Conservation (phyloP, 2,329 filamentous ascomycete species). For the Xylaria sp. region DNA sequence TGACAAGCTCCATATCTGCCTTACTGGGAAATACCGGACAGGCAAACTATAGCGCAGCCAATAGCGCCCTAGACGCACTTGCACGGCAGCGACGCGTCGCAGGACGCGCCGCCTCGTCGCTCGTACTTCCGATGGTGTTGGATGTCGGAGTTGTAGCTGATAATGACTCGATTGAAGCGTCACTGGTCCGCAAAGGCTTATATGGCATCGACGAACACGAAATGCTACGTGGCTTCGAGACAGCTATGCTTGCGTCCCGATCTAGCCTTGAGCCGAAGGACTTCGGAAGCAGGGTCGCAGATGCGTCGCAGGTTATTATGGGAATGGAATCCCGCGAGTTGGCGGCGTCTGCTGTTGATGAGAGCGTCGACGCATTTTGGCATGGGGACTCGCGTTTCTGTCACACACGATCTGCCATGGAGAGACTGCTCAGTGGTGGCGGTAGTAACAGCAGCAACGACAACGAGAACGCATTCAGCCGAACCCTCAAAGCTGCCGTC, state of each 20-base stretch:
- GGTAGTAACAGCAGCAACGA: conserved; percentile 16
- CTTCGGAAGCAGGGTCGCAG: background rate
- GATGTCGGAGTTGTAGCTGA: conserved; percentile 43
- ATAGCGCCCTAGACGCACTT: conserved; percentile 40
- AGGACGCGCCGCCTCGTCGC: conserved; percentile 33
- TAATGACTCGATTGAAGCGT: conserved; percentile 39
- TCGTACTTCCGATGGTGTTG: conserved; percentile 43
- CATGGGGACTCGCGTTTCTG: conserved; percentile 42
- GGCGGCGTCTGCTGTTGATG: conserved; percentile 31
- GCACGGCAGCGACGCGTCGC: conserved; percentile 32
- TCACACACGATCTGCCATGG: conserved; percentile 39
- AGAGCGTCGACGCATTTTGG: conserved; percentile 44
- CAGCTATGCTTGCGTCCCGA: conserved; percentile 41
- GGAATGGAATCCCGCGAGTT: conserved; percentile 41
- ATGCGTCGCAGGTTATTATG: conserved; percentile 37
- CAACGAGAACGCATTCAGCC: conserved; percentile 28
- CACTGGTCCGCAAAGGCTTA: conserved; percentile 44
- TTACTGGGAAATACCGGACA: conserved; percentile 39
- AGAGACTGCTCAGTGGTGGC: conserved; percentile 19
- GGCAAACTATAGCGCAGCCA: conserved; percentile 42
- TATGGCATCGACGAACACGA: conserved; percentile 48
- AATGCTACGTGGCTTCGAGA: conserved; percentile 44
- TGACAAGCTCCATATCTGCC: conserved; percentile 44
- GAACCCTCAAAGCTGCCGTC: conserved; percentile 33
- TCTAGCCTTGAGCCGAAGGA: background rate